Conservation (phyloP, 2,329 filamentous ascomycete genomes). For the Diaporthe longicolla region DNA sequence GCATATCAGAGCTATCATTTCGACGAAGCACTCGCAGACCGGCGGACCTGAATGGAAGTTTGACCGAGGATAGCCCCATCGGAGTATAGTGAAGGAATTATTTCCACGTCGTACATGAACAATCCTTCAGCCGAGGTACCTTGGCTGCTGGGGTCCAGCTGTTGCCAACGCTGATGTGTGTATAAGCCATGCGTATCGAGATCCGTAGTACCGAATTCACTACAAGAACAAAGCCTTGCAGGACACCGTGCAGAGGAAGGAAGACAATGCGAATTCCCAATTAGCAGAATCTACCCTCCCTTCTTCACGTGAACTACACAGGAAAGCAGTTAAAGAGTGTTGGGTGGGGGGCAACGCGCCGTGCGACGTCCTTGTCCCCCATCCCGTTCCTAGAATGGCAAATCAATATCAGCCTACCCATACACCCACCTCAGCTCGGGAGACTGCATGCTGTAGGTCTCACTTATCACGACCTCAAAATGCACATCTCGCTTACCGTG, state of each 20-base stretch:
- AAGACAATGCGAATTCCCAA: background rate
- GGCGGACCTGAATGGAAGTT: background rate
- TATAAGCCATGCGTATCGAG: background rate
- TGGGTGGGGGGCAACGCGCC: background rate
- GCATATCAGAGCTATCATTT: background rate
- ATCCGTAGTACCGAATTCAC: background rate
- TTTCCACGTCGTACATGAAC: background rate
- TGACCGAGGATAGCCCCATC: constrained; percentile 8
- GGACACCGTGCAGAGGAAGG: background rate
- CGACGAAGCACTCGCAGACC: background rate
- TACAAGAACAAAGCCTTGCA: background rate
- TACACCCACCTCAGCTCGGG: constrained; percentile 16
- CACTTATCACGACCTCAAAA: background rate
- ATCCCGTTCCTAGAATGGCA: background rate
- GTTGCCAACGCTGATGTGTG: background rate
- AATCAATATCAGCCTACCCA: background rate
- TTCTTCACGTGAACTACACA: background rate
- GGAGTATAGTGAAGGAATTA: background rate
- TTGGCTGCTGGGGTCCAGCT: background rate
- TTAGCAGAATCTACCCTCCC: background rate
- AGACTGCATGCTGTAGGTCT: constrained; percentile 29
- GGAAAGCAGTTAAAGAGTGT: background rate
- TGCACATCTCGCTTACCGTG: constrained; percentile 23
- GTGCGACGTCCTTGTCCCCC: constrained; percentile 1
- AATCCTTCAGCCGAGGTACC: background rate